These are phyloP conservation scores for Daldinia grandis DNA, from an alignment of 495 filamentous ascomycete species.

Conservation along the genomic window DNA sequence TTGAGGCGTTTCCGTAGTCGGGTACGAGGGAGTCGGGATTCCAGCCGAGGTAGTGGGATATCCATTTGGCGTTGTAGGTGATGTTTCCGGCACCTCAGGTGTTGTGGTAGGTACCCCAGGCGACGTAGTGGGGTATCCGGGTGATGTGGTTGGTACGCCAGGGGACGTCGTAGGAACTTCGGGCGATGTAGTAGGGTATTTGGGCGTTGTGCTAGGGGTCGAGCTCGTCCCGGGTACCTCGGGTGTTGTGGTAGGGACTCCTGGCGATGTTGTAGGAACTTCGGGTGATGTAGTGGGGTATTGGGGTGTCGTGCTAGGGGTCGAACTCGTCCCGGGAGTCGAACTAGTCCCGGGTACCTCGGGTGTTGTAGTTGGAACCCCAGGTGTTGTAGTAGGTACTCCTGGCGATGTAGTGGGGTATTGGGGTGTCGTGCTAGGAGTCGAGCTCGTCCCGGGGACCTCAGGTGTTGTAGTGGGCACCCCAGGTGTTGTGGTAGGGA, in stretches of 20 bases:
- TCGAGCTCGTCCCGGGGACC: neutral
- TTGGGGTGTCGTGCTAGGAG: neutral
- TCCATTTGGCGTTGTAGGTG: neutral
- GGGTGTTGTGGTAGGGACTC: conserved; percentile 2
- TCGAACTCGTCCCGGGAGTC: neutral
- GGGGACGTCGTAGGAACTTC: neutral
- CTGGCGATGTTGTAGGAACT: neutral
- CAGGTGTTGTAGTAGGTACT: conserved; percentile 1
- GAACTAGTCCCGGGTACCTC: no score
- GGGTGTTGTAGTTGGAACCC: conserved; percentile 1
- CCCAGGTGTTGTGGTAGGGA: neutral
- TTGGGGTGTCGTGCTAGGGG: neutral
- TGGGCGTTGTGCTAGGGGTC: neutral
- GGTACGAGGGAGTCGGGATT: neutral
- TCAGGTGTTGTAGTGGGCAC: neutral
- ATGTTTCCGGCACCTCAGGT: neutral
- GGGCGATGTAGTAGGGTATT: neutral
- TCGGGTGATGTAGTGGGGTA: neutral
- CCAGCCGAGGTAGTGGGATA: neutral
- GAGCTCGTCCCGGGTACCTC: no score
- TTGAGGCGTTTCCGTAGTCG: neutral
- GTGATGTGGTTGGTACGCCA: neutral
- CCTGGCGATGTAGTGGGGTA: neutral
- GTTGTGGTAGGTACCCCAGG: neutral
- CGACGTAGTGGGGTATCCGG: neutral